Conservation (phyloP, 345 rosid genomes). For the Sonneratia caseolaris region DNA sequence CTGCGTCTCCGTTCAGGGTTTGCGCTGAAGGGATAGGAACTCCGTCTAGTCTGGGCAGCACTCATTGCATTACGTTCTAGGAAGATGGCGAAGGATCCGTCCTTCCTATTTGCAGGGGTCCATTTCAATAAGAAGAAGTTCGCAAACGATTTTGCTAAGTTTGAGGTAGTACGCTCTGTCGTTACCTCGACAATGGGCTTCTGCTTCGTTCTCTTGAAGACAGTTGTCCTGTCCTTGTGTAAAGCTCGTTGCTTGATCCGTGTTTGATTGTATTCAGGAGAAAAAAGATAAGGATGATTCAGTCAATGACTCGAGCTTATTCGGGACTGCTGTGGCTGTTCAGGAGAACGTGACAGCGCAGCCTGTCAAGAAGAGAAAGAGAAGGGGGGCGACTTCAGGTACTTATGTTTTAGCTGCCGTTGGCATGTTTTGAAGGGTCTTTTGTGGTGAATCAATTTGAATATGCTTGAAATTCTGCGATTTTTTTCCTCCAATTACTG, state of each 20-base stretch:
- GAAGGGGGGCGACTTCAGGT: conserved; percentile 53
- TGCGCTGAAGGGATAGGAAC: not conserved
- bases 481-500: not conserved
- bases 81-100: conserved; percentile 47
- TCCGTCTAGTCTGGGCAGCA: not conserved
- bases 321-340: conserved; percentile 9
- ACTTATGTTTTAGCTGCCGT: conserved; percentile 5
- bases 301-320: conserved; percentile 22
- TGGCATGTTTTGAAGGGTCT: conserved; percentile 1
- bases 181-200: not conserved
- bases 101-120: conserved; percentile 76
- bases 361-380: conserved; percentile 50
- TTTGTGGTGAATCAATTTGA: not conserved
- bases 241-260: not conserved
- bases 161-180: conserved; percentile 31
- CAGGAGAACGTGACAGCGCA: conserved; percentile 19
- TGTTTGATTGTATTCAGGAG: conserved; percentile 6
- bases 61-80: not conserved
- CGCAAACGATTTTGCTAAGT: conserved; percentile 48
- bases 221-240: not conserved
- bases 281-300: conserved; percentile 7
- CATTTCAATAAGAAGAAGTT: conserved; percentile 53
- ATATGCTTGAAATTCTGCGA: not conserved
- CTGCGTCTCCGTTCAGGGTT: not conserved
- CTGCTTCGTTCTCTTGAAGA: not conserved